A percentile compares a stretch with the other conserved stretches of the same genome.
Conservation (phyloP, 129 eudicot species). For the Scalesia atractyloides region DNA sequence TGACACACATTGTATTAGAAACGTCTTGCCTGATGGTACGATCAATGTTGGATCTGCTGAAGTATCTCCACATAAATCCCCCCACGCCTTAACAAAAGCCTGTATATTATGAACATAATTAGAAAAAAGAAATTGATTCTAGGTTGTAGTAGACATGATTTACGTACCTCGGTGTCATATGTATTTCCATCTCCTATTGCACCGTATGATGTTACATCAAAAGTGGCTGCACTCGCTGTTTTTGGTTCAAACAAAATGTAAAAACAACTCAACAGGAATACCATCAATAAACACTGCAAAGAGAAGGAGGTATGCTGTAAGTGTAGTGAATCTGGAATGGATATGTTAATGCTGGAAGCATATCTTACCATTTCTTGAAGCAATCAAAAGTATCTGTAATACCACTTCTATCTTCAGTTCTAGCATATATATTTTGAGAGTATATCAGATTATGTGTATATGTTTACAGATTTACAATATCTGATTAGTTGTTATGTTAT, state of each 20-base stretch:
- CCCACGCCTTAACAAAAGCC: slow-evolving; percentile 48
- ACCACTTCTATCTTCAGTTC: neutral
- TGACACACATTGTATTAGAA: slow-evolving; percentile 24
- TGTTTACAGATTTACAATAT: neutral
- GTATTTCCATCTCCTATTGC: slow-evolving; percentile 47
- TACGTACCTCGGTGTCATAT: slow-evolving; percentile 43
- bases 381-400: neutral
- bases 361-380: slow-evolving; percentile 1
- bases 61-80: slow-evolving; percentile 31
- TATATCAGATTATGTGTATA: neutral
- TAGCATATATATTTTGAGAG: neutral
- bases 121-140: neutral
- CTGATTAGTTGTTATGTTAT: too few species aligned
- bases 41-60: slow-evolving; percentile 11
- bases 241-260: slow-evolving; percentile 14
- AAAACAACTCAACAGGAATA: slow-evolving; percentile 12
- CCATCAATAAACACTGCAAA: slow-evolving; percentile 21
- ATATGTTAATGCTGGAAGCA: neutral
- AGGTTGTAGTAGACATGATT: neutral
- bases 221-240: slow-evolving; percentile 19
- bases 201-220: slow-evolving; percentile 41
- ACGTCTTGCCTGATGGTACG: slow-evolving; percentile 31
- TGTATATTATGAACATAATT: neutral
- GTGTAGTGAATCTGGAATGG: neutral
- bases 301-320: neutral